These are phyloP conservation scores for Chalciporus piperatus DNA, from an alignment of 768 basidiomycete species.

Conservation along the genomic window DNA sequence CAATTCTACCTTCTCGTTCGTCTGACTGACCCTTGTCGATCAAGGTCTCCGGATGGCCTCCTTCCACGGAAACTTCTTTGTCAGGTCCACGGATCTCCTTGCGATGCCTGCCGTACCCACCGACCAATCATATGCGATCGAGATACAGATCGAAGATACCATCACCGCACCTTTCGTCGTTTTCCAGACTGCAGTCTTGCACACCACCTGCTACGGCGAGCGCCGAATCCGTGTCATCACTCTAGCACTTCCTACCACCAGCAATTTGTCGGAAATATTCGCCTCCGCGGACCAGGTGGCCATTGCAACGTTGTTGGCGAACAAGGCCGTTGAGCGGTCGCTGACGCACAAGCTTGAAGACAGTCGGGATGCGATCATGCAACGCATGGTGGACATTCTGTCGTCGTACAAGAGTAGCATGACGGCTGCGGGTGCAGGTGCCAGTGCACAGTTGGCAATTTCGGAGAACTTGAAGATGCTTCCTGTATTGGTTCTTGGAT, in stretches of 20 bases:
- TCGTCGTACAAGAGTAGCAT: conserved; percentile 92
- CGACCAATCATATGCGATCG: conserved; percentile 94
- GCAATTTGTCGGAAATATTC: conserved; percentile 84
- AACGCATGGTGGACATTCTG: conserved; percentile 82
- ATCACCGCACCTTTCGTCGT: conserved; percentile 90
- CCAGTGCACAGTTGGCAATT: conserved; percentile 89
- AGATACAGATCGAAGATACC: conserved; percentile 93
- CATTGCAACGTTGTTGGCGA: conserved; percentile 77
- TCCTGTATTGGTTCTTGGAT: conserved; percentile 83
- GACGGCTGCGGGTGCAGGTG: conserved; percentile 90
- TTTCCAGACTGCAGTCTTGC: conserved; percentile 90
- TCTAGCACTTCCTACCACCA: conserved; percentile 82
- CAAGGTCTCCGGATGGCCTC: conserved; percentile 90
- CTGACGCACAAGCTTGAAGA: conserved; percentile 87
- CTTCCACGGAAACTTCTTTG: conserved; percentile 99
- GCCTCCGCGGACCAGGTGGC: conserved; percentile 89
- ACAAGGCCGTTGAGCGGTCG: conserved; percentile 90
- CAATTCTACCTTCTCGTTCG: neutral
- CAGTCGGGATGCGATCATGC: conserved; percentile 77
- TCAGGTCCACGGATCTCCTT: conserved; percentile 92
- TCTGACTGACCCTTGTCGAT: neutral
- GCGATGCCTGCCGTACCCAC: conserved; percentile 96
- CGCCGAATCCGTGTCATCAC: conserved; percentile 91
- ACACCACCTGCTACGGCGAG: conserved; percentile 92
- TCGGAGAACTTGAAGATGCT: conserved; percentile 94